Percentiles rank a stretch among this genome's conserved stretches.
Conservation (phyloP, 305 asterid species). For the Plantago rigida region DNA sequence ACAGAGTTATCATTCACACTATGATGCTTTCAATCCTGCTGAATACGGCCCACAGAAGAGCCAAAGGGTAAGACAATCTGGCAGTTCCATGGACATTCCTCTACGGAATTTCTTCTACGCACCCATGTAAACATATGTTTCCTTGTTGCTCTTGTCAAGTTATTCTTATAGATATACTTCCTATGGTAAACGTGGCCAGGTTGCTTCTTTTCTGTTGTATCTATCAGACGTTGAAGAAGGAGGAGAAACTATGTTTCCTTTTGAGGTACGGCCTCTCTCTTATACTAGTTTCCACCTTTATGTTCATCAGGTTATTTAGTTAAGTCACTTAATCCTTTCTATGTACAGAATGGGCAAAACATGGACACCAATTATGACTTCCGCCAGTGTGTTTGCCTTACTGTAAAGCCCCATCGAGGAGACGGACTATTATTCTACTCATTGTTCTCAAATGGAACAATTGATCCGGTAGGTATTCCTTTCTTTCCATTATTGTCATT, state of each 20-base stretch:
- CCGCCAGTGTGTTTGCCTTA: constrained; percentile 61
- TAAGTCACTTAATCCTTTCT: constrained; percentile 23
- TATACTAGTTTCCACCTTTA: constrained; percentile 11
- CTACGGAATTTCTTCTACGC: too few relatives aligned
- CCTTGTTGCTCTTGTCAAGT: neutral
- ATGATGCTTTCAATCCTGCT: constrained; percentile 79
- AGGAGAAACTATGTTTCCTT: constrained; percentile 95
- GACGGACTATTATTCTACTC: constrained; percentile 94
- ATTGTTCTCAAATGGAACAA: constrained; percentile 73
- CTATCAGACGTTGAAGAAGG: constrained; percentile 93
- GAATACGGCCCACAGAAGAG: constrained; percentile 92
- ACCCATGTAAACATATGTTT: constrained; percentile 6
- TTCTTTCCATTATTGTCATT: constrained; percentile 5
- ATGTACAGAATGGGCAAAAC: constrained; percentile 60
- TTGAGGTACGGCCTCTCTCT: constrained; percentile 42
- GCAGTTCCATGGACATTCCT: neutral
- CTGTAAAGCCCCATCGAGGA: constrained; percentile 80
- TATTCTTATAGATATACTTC: neutral
- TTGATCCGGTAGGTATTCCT: constrained; percentile 59
- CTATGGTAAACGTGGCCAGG: constrained; percentile 33
- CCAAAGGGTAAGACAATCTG: constrained; percentile 57
- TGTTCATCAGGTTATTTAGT: constrained; percentile 11
- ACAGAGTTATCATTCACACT: constrained; percentile 79
- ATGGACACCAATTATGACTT: constrained; percentile 60
- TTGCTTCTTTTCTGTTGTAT: constrained; percentile 85